Evolutionary conservation across 2,329 filamentous ascomycete genomes (phyloP), one percentile per base, ranked within the genome.

Genomic region (Didymella segeticola): DNA sequence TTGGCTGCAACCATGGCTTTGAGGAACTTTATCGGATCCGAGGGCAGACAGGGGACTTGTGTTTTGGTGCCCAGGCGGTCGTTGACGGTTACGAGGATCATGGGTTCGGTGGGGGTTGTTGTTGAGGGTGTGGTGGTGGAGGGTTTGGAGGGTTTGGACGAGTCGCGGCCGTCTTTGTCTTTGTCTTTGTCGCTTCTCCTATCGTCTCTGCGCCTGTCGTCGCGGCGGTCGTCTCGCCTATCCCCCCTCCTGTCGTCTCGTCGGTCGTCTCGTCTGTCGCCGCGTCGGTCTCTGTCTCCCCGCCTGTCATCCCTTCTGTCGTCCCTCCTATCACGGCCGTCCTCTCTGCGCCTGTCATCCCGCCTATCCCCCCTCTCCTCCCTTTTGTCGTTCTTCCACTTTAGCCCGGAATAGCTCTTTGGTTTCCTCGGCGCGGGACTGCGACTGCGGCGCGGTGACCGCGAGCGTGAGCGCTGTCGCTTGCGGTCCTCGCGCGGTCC

Each of bases 21-120:
- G 79, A 97, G 91, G 56, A 93, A 83, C 60, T 88, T 88, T 61
- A 97, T 88, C 7, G 87, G 88, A 77, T 98, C 93, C 3, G 86
- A 89, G 0, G 90, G 87, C 52, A 96, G 80, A 72, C 93, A 97
- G 0, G 93, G 93, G 60, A 98, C 95, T 46, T 90, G 89, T 14
- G 93, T 91, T 70, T 96, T 96, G n/a, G 93, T 97, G 11, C 93
- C 93, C 29, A 98, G 80, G n/a, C 93, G 85, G 75, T 98, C 93
- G 73, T 98, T 98, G 70, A 98, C 87, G 68, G 93, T 86, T 15
- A 98, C 93, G 45, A 96, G 85, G 63, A 98, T 97, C 89, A 97
- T 96, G 51, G 91, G 88, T 70, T 96, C 89, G 5, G 80, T 57
- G 2, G 60, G n/a, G n/a, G n/a, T 52, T 3, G 57, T 27, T 6